These are phyloP conservation scores for Infundibulicybe gibba DNA, from an alignment of 768 basidiomycete species.

Conservation along the genomic window DNA sequence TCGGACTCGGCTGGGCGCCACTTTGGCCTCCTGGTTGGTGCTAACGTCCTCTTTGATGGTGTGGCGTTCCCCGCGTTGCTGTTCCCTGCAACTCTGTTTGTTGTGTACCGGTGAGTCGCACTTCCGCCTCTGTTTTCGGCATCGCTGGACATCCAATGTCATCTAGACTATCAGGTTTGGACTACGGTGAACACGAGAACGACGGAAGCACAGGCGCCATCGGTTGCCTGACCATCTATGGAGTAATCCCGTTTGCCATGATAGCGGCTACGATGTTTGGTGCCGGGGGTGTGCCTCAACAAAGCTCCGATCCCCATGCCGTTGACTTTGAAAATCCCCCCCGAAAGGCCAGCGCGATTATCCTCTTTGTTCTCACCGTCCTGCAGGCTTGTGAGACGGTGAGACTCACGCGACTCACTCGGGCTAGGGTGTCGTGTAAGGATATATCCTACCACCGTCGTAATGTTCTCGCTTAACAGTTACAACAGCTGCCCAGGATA, in stretches of 20 bases:
- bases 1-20: slow-evolving; percentile 25
- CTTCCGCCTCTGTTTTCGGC: too few species aligned
- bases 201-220: too few species aligned
- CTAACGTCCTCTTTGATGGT: slow-evolving; percentile 30
- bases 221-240: not conserved
- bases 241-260: slow-evolving; percentile 11
- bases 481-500: not conserved
- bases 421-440: slow-evolving; percentile 16
- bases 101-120: slow-evolving; percentile 32
- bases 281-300: slow-evolving; percentile 12
- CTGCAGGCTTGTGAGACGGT: slow-evolving; percentile 27
- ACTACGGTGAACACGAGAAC: too few species aligned
- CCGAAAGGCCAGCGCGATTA: slow-evolving; percentile 25
- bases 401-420: slow-evolving; percentile 5
- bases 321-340: slow-evolving; percentile 15
- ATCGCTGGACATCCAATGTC: too few species aligned
- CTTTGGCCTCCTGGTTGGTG: slow-evolving; percentile 28
- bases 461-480: too few species aligned
- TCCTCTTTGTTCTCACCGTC: slow-evolving; percentile 34
- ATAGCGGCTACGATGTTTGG: slow-evolving; percentile 12
- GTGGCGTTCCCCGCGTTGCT: slow-evolving; percentile 41
- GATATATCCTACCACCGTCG: too few species aligned
- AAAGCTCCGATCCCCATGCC: slow-evolving; percentile 2
- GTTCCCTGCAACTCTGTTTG: slow-evolving; percentile 35
- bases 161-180: too few species aligned